These are phyloP conservation scores for Eucalyptus dawsonii DNA, from an alignment of 345 rosid genomes.

Conservation along the genomic window DNA sequence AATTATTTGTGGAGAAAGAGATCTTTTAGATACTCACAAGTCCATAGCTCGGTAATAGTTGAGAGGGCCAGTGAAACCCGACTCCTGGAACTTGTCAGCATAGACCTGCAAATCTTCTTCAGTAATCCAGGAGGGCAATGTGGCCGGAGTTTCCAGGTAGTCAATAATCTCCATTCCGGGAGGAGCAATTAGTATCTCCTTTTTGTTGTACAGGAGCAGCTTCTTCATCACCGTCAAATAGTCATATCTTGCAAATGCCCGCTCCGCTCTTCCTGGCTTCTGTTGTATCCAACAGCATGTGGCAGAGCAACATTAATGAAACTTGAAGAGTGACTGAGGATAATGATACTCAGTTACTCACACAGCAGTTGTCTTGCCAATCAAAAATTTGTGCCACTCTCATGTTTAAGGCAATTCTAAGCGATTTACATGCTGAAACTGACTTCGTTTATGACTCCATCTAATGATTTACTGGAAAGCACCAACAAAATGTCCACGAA, in stretches of 20 bases:
- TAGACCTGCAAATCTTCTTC: constrained; percentile 45
- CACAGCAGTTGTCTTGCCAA: not conserved
- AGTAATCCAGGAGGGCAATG: constrained; percentile 62
- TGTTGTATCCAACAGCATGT: not conserved
- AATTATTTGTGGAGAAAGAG: not conserved
- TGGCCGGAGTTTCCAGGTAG: constrained; percentile 1
- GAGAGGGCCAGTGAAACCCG: constrained; percentile 68
- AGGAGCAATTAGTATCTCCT: constrained; percentile 47
- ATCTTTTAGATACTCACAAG: constrained; percentile 16
- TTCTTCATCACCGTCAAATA: constrained; percentile 51
- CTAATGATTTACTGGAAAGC: not conserved
- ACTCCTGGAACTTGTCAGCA: constrained; percentile 27
- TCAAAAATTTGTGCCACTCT: not conserved
- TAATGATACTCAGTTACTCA: not conserved
- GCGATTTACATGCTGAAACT: not conserved
- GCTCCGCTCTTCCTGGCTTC: constrained; percentile 75
- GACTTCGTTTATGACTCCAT: not conserved
- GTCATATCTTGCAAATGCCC: constrained; percentile 50
- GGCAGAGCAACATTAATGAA: not conserved
- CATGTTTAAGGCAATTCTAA: not conserved
- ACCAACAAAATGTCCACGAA: not conserved
- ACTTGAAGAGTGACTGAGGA: not conserved
- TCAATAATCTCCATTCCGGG: constrained; percentile 26
- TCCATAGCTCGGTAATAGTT: constrained; percentile 72
- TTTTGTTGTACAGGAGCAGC: constrained; percentile 35